Evolutionary conservation across 2,329 filamentous ascomycete species (phyloP), one percentile per base, ranked within the genome.

Genomic region (Parafenestella ontariensis): DNA sequence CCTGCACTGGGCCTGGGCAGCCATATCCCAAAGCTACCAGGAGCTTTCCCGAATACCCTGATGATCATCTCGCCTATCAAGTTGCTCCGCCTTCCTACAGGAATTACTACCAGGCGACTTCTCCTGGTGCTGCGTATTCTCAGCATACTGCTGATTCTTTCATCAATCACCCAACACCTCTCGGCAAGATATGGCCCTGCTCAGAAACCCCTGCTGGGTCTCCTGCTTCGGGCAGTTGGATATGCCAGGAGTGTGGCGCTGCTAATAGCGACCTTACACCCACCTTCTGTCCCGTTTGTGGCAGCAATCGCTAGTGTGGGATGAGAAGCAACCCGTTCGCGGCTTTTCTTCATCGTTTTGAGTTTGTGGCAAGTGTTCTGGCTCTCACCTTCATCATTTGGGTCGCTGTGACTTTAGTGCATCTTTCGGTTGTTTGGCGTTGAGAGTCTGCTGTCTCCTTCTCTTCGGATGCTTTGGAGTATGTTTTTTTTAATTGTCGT

Each of bases 1-100:
- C 13, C 39, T 58, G 54, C 48, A 46, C 15, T 10, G 46, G 43
- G n/a, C 48, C 54, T 1, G 54, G 49, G 5, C 31, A 49, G 15
- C 1, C 13, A 17, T 47, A 49, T 39, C 29, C 36, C 26, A 39
- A 36, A 17, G 18, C 31, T n/a, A 23, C 29, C 8, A n/a, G 20
- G 17, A 29, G 34, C 18, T 40, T n/a, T 21, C 34, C 18, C 11
- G 46, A 24, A 17, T 13, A 49, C 23, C 10, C 17, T 23, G 47
- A 42, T 6, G 10, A 20, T 24, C 33, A 28, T 2, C 9, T 17
- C 15, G 5, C 20, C 15, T 18, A 10, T 11, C 10, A 5, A 21
- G 13, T 2, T 11, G n/a, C 18, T 4, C 18, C n/a, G 20, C 6
- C 18, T 39, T 9, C 6, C 7, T 5, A 24, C 15, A 23, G 21